Base-by-base conservation (phyloP, 2,329 filamentous ascomycete genomes). In the Microsporum ferrugineum region DNA sequence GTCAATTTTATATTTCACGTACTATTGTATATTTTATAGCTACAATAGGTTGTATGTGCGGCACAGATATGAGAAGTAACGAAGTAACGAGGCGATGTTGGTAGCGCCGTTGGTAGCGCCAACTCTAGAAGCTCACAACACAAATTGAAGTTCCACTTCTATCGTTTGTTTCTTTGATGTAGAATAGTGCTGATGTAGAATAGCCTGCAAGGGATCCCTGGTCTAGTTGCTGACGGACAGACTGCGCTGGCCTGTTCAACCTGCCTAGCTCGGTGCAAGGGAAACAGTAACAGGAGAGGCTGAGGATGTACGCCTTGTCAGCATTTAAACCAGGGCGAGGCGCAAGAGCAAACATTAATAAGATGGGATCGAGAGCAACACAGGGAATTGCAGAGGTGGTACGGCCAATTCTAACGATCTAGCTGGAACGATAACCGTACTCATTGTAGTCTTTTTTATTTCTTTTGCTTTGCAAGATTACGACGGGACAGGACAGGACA, bases 321-420 rank as follows among this genome's bases (percentile, higher is more conserved):
- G 17, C 43, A 47, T 47, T 5, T 23, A 8, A 27, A 53, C 5
- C 47, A 23, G 29, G 29, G 23, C 47, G 47, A 53, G 47, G 47
- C 47, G 23, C 47, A 53, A 23, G 47, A 53, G 47, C 47, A 53
- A 53, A 53, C 47, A 53, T 49, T 53, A 53, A 27, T 53, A 53
- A 53, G 45, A 14, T 29, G n/a, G 27, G 45, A 6, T 31, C 8
- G 27, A 31, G 14, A 51, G 47, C 47, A 53, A 14, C 47, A 53
- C 47, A 53, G 47, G 43, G 39, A 41, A 53, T 53, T 10, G n/a
- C 17, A 53, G 27, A 31, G 47, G 47, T 53, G 5, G 47, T 33
- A 53, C 47, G 33, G 47, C 47, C 47, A 53, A 53, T 31, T 27
- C 47, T 53, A 27, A 53, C 33, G 47, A 53, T 23, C 47, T 14